Base-by-base conservation (phyloP, 179 eudicot genomes). In the Heliamphora pulchella region DNA sequence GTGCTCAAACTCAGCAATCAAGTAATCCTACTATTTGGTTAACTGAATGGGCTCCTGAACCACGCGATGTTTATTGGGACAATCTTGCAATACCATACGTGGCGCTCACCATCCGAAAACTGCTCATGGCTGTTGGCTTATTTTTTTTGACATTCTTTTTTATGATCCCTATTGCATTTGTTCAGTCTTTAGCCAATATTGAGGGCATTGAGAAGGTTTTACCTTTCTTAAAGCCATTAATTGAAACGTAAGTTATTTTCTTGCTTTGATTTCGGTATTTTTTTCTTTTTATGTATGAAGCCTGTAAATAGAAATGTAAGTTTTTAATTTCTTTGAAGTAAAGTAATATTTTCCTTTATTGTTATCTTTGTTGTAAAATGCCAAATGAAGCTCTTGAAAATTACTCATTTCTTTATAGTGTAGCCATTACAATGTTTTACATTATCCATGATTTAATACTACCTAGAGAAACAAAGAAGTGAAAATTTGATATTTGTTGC, bases 111-210 rank as follows among this genome's bases (percentile, higher is more conserved):
- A 77, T 96, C 66, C 90, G 99, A n/a, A 91, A 85, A 80, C 90
- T 92, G 54, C 80, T 96, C 84, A 92, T 96, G 57, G 87, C 94
- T 43, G 50, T 89, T 64, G 54, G 83, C 5, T 92, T 96, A 11
- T 96, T 96, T 74, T 90, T 89, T 55, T 82, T 96, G 90, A 91
- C 91, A 69, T 96, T 96, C 86, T 94, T 91, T 88, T 96, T 91
- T 87, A 92, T 96, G 96, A 94, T 96, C 79, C 99, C 99, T 1
- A 96, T 96, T 87, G 94, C 97, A 75, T 94, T 96, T 70, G 99
- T 96, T 64, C 99, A 96, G 86, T 94, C 99, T 44, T 90, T 96
- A 65, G 99, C 99, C 44, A 94, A 94, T 87, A 87, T 96, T 74
- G 98, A 96, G 22, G 98, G 94, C 20, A 80, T 96, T 57, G 93